Conservation (phyloP, 495 filamentous ascomycete genomes). For the Evansstolkia leycettana region DNA sequence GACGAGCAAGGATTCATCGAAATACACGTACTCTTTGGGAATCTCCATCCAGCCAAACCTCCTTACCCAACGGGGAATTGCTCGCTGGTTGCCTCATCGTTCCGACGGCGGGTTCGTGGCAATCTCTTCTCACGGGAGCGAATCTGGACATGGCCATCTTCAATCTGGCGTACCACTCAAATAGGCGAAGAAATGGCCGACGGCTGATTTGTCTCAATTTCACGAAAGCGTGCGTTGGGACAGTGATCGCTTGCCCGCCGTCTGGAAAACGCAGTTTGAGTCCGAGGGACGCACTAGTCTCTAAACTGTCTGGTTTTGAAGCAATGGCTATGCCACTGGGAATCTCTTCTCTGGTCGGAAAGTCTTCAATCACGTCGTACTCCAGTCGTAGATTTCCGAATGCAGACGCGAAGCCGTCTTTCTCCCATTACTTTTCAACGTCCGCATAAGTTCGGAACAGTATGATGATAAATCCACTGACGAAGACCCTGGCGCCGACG, state of each 20-base stretch:
- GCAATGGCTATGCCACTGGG: not conserved
- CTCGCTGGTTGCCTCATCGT: not conserved
- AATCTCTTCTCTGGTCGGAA: not conserved
- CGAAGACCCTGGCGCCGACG: slow-evolving; percentile 4
- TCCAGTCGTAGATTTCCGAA: slow-evolving; percentile 3
- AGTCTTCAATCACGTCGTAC: slow-evolving; percentile 3
- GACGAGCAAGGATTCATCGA: not conserved
- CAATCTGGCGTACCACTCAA: not conserved
- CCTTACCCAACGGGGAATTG: not conserved
- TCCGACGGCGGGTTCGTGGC: not conserved
- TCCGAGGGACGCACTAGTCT: slow-evolving; percentile 1
- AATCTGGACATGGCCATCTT: not conserved
- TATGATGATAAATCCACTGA: slow-evolving; percentile 5
- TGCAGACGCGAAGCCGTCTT: slow-evolving; percentile 1
- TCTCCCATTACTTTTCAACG: slow-evolving; percentile 3
- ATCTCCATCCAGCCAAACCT: not conserved
- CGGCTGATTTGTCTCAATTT: not conserved
- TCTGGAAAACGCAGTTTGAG: slow-evolving; percentile 3
- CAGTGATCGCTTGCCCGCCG: slow-evolving; percentile 3
- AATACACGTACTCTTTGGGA: not conserved
- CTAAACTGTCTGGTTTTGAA: not conserved
- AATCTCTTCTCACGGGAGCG: not conserved
- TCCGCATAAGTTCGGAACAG: slow-evolving; percentile 2
- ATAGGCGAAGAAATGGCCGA: not conserved
- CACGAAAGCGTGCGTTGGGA: slow-evolving; percentile 7